Conservation (phyloP, 371 early-diverging fungal genomes). For the Mortierella sp. region DNA sequence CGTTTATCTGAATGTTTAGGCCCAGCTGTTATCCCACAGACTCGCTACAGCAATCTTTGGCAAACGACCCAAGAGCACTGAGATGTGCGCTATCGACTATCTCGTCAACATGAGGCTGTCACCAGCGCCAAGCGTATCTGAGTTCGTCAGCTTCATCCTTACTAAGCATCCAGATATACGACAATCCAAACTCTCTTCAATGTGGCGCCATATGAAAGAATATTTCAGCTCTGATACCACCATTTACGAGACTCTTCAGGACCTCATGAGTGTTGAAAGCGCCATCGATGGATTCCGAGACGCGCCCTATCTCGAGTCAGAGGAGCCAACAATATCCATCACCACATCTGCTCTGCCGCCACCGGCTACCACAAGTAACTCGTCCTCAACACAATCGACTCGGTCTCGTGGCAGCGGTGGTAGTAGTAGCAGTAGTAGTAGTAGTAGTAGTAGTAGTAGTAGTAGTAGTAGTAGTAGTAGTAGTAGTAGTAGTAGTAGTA, state of each 20-base stretch:
- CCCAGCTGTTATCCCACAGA: not conserved
- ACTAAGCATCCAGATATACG: not conserved
- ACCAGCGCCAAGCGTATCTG: conserved; percentile 7
- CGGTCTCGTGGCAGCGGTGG: not conserved
- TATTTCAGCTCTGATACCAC: not conserved
- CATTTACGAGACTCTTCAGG: not conserved
- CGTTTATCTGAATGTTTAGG: too few species aligned
- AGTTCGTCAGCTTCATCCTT: not conserved
- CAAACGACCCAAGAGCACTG: not conserved
- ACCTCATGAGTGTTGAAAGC: conserved; percentile 6
- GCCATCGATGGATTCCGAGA: conserved; percentile 6
- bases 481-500: too few species aligned
- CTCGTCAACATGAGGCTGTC: conserved; percentile 2
- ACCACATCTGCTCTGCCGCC: not conserved
- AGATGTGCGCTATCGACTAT: conserved; percentile 7
- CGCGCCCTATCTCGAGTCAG: conserved; percentile 9
- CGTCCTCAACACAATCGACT: too few species aligned
- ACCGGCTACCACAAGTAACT: conserved; percentile 1
- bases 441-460: too few species aligned
- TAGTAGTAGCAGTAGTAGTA: too few species aligned
- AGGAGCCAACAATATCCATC: not conserved
- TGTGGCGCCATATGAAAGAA: conserved; percentile 6
- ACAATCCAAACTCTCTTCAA: not conserved
- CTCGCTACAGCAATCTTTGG: conserved; percentile 5
- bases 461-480: too few species aligned